Evolutionary conservation across 2,329 filamentous ascomycete species (phyloP).

Genomic region (Sporothrix pallida): DNA sequence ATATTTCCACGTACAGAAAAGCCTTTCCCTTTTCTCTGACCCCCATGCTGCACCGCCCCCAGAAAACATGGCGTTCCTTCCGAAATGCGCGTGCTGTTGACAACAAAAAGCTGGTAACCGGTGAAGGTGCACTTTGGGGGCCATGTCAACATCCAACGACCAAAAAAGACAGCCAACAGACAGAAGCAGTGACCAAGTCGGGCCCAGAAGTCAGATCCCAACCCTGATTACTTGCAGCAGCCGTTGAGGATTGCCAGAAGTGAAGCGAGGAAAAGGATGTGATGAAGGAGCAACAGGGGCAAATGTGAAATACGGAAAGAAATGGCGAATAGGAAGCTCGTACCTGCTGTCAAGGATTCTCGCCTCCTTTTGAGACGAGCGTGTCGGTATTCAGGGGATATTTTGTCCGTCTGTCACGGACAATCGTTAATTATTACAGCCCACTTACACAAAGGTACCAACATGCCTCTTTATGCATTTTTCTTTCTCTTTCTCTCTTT

Average conservation of each 20-base stretch:
- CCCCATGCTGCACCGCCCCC: neutral
- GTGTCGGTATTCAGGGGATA: neutral
- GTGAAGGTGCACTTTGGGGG: constrained; percentile 18
- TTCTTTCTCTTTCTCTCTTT: neutral
- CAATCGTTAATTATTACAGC: neutral
- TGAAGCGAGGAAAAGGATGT: neutral
- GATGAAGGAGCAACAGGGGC: neutral
- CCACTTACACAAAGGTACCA: neutral
- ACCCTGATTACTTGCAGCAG: constrained; percentile 9
- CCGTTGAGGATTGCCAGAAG: neutral
- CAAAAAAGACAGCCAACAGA: neutral
- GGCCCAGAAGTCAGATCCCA: neutral
- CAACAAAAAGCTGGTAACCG: neutral
- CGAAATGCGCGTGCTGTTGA: neutral
- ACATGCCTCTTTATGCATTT: neutral
- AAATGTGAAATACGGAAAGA: neutral
- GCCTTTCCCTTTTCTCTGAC: neutral
- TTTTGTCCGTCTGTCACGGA: neutral
- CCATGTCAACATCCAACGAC: neutral
- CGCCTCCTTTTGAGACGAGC: neutral
- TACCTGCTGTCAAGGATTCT: neutral
- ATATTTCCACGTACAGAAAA: too few relatives aligned
- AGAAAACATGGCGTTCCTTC: neutral
- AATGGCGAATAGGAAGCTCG: neutral
- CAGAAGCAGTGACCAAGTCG: neutral